Evolutionary conservation across 2,329 filamentous ascomycete species (phyloP), one percentile per base, ranked within the genome.

Genomic region (Exserohilum turcica): DNA sequence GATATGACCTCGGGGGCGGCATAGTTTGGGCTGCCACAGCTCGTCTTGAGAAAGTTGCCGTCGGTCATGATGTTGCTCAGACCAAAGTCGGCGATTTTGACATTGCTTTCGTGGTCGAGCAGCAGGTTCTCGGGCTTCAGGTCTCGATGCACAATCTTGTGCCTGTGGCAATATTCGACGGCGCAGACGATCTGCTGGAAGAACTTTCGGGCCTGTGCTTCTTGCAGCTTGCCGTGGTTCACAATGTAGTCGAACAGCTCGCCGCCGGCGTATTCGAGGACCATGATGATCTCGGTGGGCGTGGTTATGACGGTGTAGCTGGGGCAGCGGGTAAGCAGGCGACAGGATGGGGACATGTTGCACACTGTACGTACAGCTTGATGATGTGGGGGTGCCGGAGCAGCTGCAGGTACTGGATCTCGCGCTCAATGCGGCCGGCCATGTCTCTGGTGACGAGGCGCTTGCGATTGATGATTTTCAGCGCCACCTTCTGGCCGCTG

Each of bases 1-100:
- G 92, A 94, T 70, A 99, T 97, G 56, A 99, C 94, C 75, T 99
- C 94, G 6, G 94, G 94, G 1, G 94, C 94, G 10, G 94, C 94
- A 75, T 99, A 99, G 76, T 99, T 99, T 36, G 94, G 94, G 71
- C 93, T 97, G 47, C 94, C 94, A 69, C 94, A 99, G 73, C 92
- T 97, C 1, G 94, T 99, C 79, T 97, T 97, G 68, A 99, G 84
- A 73, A 99, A 99, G 74, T 99, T 99, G 21, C 94, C 94, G 73
- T 99, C 94, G 0, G 94, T 97, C 94, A 99, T 99, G 78, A 99
- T 99, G 74, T 99, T 99, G 80, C 93, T 97, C 52, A 99, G 82
- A 52, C 94, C 94, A 65, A 99, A 99, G 77, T 99, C 94, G 67
- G 94, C 94, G 78, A 99, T 99, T 80, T 99, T 99, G 77, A 99